phyloP scores from a whole-genome alignment of 2,329 filamentous ascomycete genomes.

The Trichoderma harzianum region DNA sequence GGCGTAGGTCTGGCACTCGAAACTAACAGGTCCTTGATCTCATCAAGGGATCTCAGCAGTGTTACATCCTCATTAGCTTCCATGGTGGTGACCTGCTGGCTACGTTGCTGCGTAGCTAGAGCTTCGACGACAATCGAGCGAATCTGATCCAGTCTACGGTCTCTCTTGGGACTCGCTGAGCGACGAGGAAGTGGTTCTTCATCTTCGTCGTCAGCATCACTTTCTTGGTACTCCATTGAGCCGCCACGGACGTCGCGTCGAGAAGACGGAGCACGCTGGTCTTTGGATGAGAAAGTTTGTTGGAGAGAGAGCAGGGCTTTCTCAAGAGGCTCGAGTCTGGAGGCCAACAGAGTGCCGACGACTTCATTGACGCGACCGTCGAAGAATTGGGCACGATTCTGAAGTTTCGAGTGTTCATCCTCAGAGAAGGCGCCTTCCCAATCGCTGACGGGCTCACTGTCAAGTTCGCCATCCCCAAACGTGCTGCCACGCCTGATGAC shows the following conservation, averaged over 20 bases:
- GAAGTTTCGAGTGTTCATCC: conserved; percentile 78
- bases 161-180: conserved; percentile 72
- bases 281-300: conserved; percentile 58
- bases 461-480: conserved; percentile 45
- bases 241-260: conserved; percentile 61
- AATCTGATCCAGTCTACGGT: conserved; percentile 81
- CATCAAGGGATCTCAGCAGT: conserved; percentile 64
- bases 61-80: conserved; percentile 41
- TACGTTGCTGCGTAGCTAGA: conserved; percentile 55
- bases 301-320: conserved; percentile 74
- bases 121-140: conserved; percentile 71
- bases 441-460: conserved; percentile 67
- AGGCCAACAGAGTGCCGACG: conserved; percentile 72
- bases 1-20: conserved; percentile 17
- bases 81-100: conserved; percentile 31
- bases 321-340: conserved; percentile 77
- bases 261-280: conserved; percentile 52
- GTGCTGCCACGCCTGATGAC: conserved; percentile 49
- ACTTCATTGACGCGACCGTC: conserved; percentile 85
- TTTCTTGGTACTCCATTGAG: conserved; percentile 70
- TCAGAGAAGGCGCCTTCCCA: conserved; percentile 87
- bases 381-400: conserved; percentile 80
- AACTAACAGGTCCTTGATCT: conserved; percentile 52
- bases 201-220: conserved; percentile 93
- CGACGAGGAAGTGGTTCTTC: conserved; percentile 65